Evolutionary conservation across 495 filamentous ascomycete genomes (phyloP).

Genomic region (Tuber magnatum): DNA sequence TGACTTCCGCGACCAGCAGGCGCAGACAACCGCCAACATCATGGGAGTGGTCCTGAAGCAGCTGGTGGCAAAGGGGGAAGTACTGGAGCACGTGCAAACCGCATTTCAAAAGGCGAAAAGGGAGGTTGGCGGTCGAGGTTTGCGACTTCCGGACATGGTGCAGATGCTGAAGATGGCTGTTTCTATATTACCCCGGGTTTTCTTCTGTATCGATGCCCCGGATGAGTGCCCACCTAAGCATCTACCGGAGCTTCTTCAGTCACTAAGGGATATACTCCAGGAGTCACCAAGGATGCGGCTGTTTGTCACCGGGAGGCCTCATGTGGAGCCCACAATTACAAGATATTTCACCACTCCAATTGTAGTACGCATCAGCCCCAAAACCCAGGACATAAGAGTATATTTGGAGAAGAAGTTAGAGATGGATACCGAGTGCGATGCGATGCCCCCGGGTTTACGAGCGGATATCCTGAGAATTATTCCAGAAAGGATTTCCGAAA

Average conservation of each 20-base stretch:
- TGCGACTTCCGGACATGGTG: background rate
- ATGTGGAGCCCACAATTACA: background rate
- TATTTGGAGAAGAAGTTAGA: background rate
- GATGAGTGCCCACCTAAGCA: background rate
- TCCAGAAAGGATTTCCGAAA: background rate
- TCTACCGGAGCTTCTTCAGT: background rate
- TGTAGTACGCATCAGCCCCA: background rate
- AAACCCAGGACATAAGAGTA: background rate
- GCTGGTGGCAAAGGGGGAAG: background rate
- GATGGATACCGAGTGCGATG: background rate
- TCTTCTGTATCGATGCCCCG: too few species aligned
- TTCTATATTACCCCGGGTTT: background rate
- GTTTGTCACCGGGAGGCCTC: background rate
- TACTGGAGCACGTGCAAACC: background rate
- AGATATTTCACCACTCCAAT: background rate
- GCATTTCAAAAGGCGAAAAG: background rate
- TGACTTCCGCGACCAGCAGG: background rate
- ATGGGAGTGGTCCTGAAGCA: background rate
- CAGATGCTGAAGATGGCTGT: background rate
- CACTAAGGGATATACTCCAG: background rate
- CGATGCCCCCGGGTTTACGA: background rate
- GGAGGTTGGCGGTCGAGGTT: background rate
- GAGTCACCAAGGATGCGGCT: background rate
- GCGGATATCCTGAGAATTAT: background rate
- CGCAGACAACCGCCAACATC: background rate